Base-by-base conservation (phyloP, 2,329 filamentous ascomycete species). In the Immersiporthe knoxdaviesiana region DNA sequence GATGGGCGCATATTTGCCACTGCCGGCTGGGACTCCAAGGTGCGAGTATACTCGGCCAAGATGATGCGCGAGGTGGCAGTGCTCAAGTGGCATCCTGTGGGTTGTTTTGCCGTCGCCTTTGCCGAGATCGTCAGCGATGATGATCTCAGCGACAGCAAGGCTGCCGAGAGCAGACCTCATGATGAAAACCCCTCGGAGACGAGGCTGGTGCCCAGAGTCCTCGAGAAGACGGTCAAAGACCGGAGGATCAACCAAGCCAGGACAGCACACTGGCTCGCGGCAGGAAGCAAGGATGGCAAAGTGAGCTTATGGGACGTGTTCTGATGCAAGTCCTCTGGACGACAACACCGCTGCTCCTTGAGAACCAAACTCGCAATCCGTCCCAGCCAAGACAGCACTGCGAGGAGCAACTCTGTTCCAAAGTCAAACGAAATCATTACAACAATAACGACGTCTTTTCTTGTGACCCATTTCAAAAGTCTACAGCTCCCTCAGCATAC, bases 221-320 rank as follows among this genome's bases (percentile, higher is more conserved):
- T 77, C 16, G 78, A 81, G 18, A 66, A 85, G 68, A 84, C 81
- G 2, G 88, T 93, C 63, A 91, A 88, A 70, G 86, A 89, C 47
- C 86, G 88, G 72, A 84, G 92, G 67, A 82, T 88, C 30, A 82
- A 82, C 47, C 89, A 88, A 74, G 90, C 91, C 14, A 89, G 87
- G 75, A 83, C 83, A 64, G 91, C 91, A 32, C 95, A 98, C 79
- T 98, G 95, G 94, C 79, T 98, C 65, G 96, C 91, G 24, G 93
- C 89, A 1, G 96, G 96, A 1, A 92, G 92, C 67, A 99, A 98
- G 78, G 96, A 98, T 81, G 96, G 95, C 24, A 97, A 97, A 78
- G 88, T 98, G 72, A 97, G 93, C 77, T 82, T 99, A 74, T 99
- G 96, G 96, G 93, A 97, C 81, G 90, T 98, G 69, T 99, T 96